Percentiles rank a stretch among this genome's conserved stretches.
phyloP scores from a whole-genome alignment of 208 protist genomes.

The Jaenimonas drosophilae region DNA sequence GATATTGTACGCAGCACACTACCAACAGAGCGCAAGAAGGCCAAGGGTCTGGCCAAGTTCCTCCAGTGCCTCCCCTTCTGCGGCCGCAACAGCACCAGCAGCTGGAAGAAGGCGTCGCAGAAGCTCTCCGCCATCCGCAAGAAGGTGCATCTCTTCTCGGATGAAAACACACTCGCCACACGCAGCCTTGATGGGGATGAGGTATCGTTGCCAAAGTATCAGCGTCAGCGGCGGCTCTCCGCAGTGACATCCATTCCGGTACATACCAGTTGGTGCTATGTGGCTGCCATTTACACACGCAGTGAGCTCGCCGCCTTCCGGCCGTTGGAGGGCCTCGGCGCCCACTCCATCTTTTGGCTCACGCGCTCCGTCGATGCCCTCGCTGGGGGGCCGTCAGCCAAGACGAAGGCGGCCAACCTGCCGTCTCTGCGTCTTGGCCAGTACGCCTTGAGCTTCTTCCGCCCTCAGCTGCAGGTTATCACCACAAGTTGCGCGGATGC shows the following conservation, averaged over 20 bases:
- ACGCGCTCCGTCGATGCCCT: background rate
- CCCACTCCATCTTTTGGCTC: slow-evolving; percentile 22
- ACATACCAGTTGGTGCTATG: slow-evolving; percentile 10
- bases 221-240: background rate
- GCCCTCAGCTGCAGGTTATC: slow-evolving; percentile 2
- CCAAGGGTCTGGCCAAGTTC: too few relatives aligned
- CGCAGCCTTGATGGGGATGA: background rate
- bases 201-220: slow-evolving; percentile 1
- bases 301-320: slow-evolving; percentile 14
- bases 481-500: background rate
- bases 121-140: background rate
- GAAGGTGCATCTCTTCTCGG: background rate
- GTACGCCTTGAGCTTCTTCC: slow-evolving; percentile 9
- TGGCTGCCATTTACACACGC: slow-evolving; percentile 11
- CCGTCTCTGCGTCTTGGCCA: background rate
- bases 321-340: slow-evolving; percentile 3
- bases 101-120: background rate
- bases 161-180: background rate
- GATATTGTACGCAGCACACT: too few relatives aligned
- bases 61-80: too few relatives aligned
- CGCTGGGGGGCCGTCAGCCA: background rate
- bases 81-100: too few relatives aligned
- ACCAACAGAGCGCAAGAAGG: too few relatives aligned
- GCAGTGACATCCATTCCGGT: background rate
- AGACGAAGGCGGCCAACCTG: background rate